phyloP scores from a whole-genome alignment of 176 grass and related monocot genomes.

The Oryza punctata region DNA sequence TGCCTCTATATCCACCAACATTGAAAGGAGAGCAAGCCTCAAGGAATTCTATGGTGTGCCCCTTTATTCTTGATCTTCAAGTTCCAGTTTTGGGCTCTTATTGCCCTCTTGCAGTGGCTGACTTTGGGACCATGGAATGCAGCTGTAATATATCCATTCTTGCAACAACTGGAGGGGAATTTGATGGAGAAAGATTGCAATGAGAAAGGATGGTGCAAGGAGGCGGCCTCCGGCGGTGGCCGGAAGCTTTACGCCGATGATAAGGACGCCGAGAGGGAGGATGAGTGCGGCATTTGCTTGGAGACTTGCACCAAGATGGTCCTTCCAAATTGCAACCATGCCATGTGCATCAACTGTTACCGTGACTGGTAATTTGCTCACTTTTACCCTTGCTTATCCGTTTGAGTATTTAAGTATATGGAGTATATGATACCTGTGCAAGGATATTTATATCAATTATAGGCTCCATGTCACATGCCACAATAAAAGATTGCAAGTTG shows the following conservation, averaged over 20 bases:
- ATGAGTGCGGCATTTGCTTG: slow-evolving; percentile 96
- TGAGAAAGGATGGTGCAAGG: slow-evolving; percentile 68
- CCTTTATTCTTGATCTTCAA: background rate
- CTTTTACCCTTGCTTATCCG: slow-evolving; percentile 35
- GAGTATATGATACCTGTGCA: slow-evolving; percentile 11
- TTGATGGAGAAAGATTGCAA: slow-evolving; percentile 70
- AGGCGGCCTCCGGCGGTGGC: slow-evolving; percentile 31
- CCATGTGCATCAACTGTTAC: slow-evolving; percentile 98
- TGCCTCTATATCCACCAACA: slow-evolving; percentile 69
- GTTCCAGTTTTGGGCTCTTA: background rate
- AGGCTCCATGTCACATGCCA: slow-evolving; percentile 39
- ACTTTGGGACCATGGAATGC: slow-evolving; percentile 45
- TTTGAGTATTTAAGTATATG: slow-evolving; percentile 35
- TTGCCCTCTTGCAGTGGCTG: background rate
- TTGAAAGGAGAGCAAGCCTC: slow-evolving; percentile 85
- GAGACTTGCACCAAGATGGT: slow-evolving; percentile 97
- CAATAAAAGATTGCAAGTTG: slow-evolving; percentile 30
- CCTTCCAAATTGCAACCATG: slow-evolving; percentile 88
- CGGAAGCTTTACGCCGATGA: slow-evolving; percentile 59
- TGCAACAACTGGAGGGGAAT: slow-evolving; percentile 89
- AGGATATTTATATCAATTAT: slow-evolving; percentile 47
- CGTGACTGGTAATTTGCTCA: slow-evolving; percentile 73
- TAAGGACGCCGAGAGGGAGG: slow-evolving; percentile 77
- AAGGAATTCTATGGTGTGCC: slow-evolving; percentile 85
- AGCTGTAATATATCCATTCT: slow-evolving; percentile 95